Base-by-base conservation (phyloP, 768 basidiomycete genomes). In the Coprinopsis sp. region DNA sequence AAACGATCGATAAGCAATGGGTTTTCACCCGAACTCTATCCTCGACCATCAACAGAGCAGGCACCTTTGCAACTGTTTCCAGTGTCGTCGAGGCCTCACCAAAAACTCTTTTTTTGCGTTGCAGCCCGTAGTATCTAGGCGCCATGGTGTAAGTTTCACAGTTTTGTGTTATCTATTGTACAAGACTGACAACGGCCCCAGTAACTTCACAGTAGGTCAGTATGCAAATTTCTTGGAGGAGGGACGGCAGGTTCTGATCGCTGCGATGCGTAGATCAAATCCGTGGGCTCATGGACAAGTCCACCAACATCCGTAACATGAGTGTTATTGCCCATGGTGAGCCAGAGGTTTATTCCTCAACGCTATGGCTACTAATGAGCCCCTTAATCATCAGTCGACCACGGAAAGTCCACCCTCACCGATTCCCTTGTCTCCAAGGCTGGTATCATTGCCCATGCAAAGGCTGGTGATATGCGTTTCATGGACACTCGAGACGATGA, bases 371-470 rank as follows among this genome's bases (percentile, higher is more conserved):
- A 7, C 27, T 11, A 11, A 10, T 23, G 23, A n/a, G n/a, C n/a
- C n/a, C n/a, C n/a, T n/a, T n/a, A n/a, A 31, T 29, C 37, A 51
- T 8, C 61, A 91, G 96, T 99, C 81, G 96, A 99, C 72, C 96
- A 99, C 76, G 96, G 96, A 74, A 99, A 99, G 73, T 99, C 96
- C 47, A 99, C 96, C 59, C 84, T 99, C 58, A 97, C 96, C 57
- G 96, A 99, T 70, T 97, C 95, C 33, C 78, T 99, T 36, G 94
- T 99, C 64, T 94, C 95, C 54, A 98, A 98, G 77, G 96, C 96
- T 53, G 96, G 96, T 79, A 99, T 99, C 67, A 97, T 99, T 59
- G 95, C 96, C 51, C 72, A 76, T 33, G 74, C 91, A 62, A 95
- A 96, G 67, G 91, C 96, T 50, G 96, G 96, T 64, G 92, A 96